Base-by-base conservation (phyloP, 2,329 filamentous ascomycete species). In the Colletotrichum godetiae region DNA sequence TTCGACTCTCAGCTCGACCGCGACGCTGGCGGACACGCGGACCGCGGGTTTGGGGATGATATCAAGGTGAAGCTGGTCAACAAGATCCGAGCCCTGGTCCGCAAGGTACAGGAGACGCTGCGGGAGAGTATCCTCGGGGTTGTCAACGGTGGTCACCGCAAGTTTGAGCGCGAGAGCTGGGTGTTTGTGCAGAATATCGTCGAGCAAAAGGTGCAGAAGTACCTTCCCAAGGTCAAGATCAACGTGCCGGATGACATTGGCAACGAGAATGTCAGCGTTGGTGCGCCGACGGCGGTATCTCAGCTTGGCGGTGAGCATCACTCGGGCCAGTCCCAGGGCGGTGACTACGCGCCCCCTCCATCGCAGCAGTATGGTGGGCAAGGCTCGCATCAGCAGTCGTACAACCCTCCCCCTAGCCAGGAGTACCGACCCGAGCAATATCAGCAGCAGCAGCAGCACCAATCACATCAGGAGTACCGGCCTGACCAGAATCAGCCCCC, bases 141-240 rank as follows among this genome's bases (percentile, higher is more conserved):
- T 1, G 85, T 86, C 24, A 86, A 85, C 68, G 85, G 85, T 7
- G 85, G 85, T 0, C 85, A 86, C 62, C 84, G 85, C 78, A 86
- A 84, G 78, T 85, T 86, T 66, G 85, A 86, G 80, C 79, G 80
- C 22, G 77, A 84, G 75, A 86, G 84, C 72, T 86, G 85, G 85
- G 76, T 85, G 7, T 86, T 86, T 75, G 85, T 86, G 69, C 85
- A 86, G 75, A 80, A 79, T 12, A 85, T 83, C 69, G 84, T 86
- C 22, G 83, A 86, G 79, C 76, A 80, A 56, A 86, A 86, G 80
- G 84, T 86, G 56, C 84, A 86, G 73, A 84, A 79, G 76, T 86
- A 85, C 74, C 77, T 86, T 27, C 85, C 85, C 71, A 84, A 84
- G 72, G 84, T 86, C 2, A 84, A 83, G 75, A 86, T 86, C 72